phyloP scores from a whole-genome alignment of 768 basidiomycete genomes.

The Cyclocybe cylindracea region DNA sequence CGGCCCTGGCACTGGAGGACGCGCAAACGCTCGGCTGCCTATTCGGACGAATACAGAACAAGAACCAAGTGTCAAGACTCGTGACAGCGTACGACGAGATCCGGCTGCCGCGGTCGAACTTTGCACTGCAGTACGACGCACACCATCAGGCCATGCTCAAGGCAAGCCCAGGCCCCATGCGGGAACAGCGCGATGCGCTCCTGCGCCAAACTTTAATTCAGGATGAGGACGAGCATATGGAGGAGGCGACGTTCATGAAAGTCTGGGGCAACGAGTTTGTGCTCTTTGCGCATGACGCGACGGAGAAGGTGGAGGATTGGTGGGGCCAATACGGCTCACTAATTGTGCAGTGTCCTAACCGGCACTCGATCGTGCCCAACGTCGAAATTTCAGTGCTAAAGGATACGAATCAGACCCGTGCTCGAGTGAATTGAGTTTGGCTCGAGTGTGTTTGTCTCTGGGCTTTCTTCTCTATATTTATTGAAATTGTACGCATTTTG shows the following conservation, averaged over 20 bases:
- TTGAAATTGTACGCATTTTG: too few relatives aligned
- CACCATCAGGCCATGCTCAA: conserved; percentile 46
- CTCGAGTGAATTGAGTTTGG: not conserved
- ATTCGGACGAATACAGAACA: conserved; percentile 51
- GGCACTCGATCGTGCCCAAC: conserved; percentile 6
- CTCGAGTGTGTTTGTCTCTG: not conserved
- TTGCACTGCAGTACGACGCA: conserved; percentile 46
- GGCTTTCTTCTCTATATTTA: too few relatives aligned
- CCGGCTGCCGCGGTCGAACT: conserved; percentile 50
- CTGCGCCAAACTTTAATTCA: conserved; percentile 35
- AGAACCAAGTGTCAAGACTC: conserved; percentile 50
- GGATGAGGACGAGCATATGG: conserved; percentile 40
- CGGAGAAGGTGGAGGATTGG: conserved; percentile 63
- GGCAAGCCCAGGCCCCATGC: conserved; percentile 42
- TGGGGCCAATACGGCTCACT: conserved; percentile 48
- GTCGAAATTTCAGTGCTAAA: conserved; percentile 9
- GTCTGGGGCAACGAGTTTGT: conserved; percentile 57
- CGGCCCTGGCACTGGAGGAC: conserved; percentile 60
- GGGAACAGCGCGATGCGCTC: conserved; percentile 44
- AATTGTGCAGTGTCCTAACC: conserved; percentile 7
- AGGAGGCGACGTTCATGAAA: conserved; percentile 42
- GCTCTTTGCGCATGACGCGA: conserved; percentile 52
- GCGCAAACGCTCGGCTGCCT: conserved; percentile 59
- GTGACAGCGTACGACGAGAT: conserved; percentile 60
- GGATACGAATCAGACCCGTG: not conserved